A percentile compares a stretch with the other conserved stretches of the same genome.
Evolutionary conservation across 768 basidiomycete species (phyloP).

Genomic region (Zangia roseola): DNA sequence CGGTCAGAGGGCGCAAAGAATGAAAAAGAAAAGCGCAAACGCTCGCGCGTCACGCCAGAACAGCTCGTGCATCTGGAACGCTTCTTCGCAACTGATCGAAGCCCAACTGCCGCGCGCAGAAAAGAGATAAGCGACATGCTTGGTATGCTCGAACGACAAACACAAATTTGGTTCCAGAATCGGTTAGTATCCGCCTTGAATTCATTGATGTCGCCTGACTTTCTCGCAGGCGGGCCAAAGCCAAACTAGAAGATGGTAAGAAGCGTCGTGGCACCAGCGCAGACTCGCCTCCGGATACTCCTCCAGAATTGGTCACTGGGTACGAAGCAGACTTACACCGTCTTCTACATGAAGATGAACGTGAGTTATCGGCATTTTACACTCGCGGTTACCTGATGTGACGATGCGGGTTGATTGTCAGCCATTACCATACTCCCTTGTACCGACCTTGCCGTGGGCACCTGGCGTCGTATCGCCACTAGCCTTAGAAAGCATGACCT

Average conservation of each 20-base stretch:
- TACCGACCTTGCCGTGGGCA: slow-evolving; percentile 70
- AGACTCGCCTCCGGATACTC: slow-evolving; percentile 44
- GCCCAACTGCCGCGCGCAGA: slow-evolving; percentile 67
- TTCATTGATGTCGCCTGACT: neutral
- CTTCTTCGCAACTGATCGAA: slow-evolving; percentile 65
- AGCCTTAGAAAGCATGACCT: slow-evolving; percentile 58
- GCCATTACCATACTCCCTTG: slow-evolving; percentile 78
- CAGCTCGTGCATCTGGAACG: slow-evolving; percentile 76
- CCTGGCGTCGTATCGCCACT: slow-evolving; percentile 73
- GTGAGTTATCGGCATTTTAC: slow-evolving; percentile 43
- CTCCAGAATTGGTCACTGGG: slow-evolving; percentile 50
- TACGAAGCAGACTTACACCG: slow-evolving; percentile 60
- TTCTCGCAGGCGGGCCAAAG: slow-evolving; percentile 69
- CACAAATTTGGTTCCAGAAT: slow-evolving; percentile 90
- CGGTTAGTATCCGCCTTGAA: slow-evolving; percentile 36
- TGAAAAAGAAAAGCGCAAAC: slow-evolving; percentile 63
- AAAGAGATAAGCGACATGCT: slow-evolving; percentile 72
- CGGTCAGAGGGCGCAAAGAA: slow-evolving; percentile 31
- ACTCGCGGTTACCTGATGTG: neutral
- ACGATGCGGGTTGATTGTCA: slow-evolving; percentile 23
- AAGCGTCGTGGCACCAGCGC: slow-evolving; percentile 36
- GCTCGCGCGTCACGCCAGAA: slow-evolving; percentile 75
- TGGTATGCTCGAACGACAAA: slow-evolving; percentile 85
- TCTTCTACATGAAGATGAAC: slow-evolving; percentile 73
- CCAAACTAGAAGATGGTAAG: slow-evolving; percentile 67